phyloP scores from a whole-genome alignment of 202 grass and related monocot genomes.

The Schoenoplectus triqueter region DNA sequence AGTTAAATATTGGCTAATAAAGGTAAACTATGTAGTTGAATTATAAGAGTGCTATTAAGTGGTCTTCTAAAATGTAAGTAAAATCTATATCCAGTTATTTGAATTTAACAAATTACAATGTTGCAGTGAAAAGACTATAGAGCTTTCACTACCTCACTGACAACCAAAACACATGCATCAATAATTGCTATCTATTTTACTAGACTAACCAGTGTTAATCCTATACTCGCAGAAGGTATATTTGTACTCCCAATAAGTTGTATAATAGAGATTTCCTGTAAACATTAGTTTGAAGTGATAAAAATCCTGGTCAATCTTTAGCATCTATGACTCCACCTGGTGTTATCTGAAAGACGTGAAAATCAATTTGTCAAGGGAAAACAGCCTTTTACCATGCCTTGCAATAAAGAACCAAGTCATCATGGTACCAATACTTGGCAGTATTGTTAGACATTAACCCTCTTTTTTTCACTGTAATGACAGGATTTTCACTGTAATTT shows the following conservation, averaged over 20 bases:
- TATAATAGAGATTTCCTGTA: constrained; percentile 10
- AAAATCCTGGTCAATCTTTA: constrained; percentile 62
- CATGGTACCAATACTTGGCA: background rate
- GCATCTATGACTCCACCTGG: constrained; percentile 76
- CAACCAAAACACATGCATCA: background rate
- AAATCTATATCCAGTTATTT: no score
- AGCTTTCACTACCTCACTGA: background rate
- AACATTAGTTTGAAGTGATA: background rate
- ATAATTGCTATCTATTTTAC: background rate
- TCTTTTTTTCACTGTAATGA: constrained; percentile 15
- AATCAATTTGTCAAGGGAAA: constrained; percentile 56
- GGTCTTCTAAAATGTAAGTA: no score
- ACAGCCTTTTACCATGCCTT: constrained; percentile 18
- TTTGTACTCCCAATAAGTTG: constrained; percentile 2
- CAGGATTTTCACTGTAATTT: background rate
- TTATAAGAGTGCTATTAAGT: no score
- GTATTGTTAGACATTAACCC: constrained; percentile 7
- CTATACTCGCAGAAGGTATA: background rate
- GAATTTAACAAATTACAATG: background rate
- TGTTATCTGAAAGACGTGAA: constrained; percentile 87
- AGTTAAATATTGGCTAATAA: no score
- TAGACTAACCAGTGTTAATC: background rate
- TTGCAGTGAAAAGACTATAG: background rate
- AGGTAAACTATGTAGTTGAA: no score
- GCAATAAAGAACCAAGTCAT: background rate